A percentile compares a stretch with the other conserved stretches of the same genome.
Evolutionary conservation across 257 asterid genomes (phyloP).

Genomic region (Petunia secreta): DNA sequence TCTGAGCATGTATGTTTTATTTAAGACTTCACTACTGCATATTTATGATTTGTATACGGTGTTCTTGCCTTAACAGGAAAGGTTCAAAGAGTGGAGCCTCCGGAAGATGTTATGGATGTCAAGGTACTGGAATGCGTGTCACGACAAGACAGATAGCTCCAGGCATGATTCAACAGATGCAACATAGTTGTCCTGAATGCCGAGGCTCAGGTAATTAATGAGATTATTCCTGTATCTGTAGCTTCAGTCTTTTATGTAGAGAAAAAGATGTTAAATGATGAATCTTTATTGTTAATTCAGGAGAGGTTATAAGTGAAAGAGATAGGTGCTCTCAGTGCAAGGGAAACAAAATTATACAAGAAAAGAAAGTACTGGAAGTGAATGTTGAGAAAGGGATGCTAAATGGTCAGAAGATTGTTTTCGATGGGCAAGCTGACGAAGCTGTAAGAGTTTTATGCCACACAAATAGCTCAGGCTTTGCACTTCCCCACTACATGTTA

Average conservation of each 20-base stretch:
- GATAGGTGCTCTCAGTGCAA: slow-evolving; percentile 52
- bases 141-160: slow-evolving; percentile 40
- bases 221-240: neutral
- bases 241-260: neutral
- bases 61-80: slow-evolving; percentile 39
- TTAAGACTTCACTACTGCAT: neutral
- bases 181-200: slow-evolving; percentile 52
- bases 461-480: neutral
- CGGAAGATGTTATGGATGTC: slow-evolving; percentile 53
- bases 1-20: neutral
- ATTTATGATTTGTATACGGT: neutral
- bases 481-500: neutral
- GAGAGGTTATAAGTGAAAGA: slow-evolving; percentile 43
- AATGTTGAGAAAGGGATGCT: slow-evolving; percentile 53
- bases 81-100: slow-evolving; percentile 55
- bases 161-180: slow-evolving; percentile 57
- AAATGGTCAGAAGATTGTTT: slow-evolving; percentile 42
- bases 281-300: slow-evolving; percentile 29
- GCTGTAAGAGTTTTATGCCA: slow-evolving; percentile 35
- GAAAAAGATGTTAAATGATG: neutral
- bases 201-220: slow-evolving; percentile 41
- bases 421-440: slow-evolving; percentile 49
- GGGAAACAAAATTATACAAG: slow-evolving; percentile 42
- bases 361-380: slow-evolving; percentile 47
- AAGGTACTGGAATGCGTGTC: slow-evolving; percentile 51